Base-by-base conservation (phyloP, 2,329 filamentous ascomycete genomes). In the Colletotrichum truncatum region DNA sequence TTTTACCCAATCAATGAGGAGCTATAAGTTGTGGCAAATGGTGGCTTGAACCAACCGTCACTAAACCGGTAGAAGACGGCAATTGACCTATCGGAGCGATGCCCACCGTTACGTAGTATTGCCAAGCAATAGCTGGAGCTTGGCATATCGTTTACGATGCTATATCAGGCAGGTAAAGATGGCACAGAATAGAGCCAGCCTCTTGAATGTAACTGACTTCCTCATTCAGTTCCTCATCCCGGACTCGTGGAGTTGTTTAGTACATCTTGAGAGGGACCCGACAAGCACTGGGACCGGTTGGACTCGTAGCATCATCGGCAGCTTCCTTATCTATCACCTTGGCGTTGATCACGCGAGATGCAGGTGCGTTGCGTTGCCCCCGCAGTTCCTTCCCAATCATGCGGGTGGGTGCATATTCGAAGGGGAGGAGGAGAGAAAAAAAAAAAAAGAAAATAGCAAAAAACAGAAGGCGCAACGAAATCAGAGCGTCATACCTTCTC, bases 281-380 rank as follows among this genome's bases (percentile, higher is more conserved):
- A 49, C 9, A 21, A 2, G 14, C 4, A 49, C 28, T 14, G n/a
- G 26, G 10, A n/a, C 28, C 26, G 12, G n/a, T n/a, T 3, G 46
- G n/a, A 34, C 30, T 21, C 30, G 46, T 49, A 6, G 26, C 28
- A 34, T 18, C 57, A 43, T 45, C 49, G 11, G 16, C 57, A 66
- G 16, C 57, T 66, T 56, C 57, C 57, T 66, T 48, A 52, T 43
- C 43, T 56, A 46, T 63, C 43, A 28, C 16, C 63, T 62, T 63
- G 63, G 57, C 63, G 36, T 4, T n/a, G 23, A 45, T 60, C 38
- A 60, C 54, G 54, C 54, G 55, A 64, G 38, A 58, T 34, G 52
- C 34, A 21, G 16, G 3, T 28, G 32, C 25, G 28, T 14, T 34
- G 21, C 16, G 25, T 9, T 12, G 34, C 23, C 8, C 11, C 28